These are phyloP conservation scores for Medicago lupulina DNA, from an alignment of 306 rosid species.

Conservation along the genomic window DNA sequence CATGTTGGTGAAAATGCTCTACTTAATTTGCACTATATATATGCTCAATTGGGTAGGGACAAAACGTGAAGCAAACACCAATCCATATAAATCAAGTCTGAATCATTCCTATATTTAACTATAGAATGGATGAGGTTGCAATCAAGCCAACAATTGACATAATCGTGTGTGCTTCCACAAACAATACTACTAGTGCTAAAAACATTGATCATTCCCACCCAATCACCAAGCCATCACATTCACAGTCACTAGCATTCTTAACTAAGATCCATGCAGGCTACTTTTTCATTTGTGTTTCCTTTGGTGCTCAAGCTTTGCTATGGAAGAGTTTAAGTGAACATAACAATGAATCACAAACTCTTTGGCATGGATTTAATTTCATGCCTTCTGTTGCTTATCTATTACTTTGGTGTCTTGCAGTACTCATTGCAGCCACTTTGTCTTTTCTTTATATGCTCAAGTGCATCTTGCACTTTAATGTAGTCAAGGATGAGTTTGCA, in stretches of 20 bases:
- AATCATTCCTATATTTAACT: neutral
- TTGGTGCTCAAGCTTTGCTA: conserved; percentile 60
- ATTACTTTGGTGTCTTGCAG: conserved; percentile 54
- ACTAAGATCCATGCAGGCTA: conserved; percentile 53
- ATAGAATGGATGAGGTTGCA: conserved; percentile 30
- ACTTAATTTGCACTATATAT: conserved; percentile 10
- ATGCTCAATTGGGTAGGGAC: neutral
- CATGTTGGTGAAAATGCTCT: neutral
- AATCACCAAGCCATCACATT: conserved; percentile 30
- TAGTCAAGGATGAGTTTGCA: conserved; percentile 53
- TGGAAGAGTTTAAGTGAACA: conserved; percentile 57
- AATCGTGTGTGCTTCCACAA: conserved; percentile 28
- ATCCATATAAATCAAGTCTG: conserved; percentile 1
- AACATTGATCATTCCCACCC: neutral
- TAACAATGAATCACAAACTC: conserved; percentile 40
- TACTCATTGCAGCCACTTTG: conserved; percentile 34
- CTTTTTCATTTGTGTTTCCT: conserved; percentile 55
- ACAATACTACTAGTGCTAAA: conserved; percentile 10
- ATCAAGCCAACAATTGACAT: conserved; percentile 38
- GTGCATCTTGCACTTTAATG: conserved; percentile 49
- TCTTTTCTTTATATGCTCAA: conserved; percentile 53
- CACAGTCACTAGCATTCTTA: conserved; percentile 36
- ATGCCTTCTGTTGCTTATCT: conserved; percentile 46
- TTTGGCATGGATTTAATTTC: conserved; percentile 39
- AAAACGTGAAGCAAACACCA: conserved; percentile 7